Evolutionary conservation across 2,329 filamentous ascomycete species (phyloP).

Genomic region (Aspergillus glaucus): DNA sequence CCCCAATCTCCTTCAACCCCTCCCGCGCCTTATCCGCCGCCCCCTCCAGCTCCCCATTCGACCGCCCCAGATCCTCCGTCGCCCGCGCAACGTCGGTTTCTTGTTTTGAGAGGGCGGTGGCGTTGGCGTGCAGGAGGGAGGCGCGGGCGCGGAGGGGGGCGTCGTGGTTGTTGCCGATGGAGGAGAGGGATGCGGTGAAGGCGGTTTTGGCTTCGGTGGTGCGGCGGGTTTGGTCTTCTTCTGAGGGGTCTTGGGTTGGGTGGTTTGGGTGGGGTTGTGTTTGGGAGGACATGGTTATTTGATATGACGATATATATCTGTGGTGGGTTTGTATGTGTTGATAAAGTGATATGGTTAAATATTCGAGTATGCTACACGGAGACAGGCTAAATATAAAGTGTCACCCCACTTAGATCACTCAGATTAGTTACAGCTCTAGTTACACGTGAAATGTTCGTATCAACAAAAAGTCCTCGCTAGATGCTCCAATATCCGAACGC

Average conservation of each 20-base stretch:
- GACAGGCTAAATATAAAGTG: no score
- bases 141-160: conserved; percentile 49
- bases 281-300: no score
- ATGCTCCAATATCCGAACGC: no score
- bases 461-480: no score
- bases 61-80: conserved; percentile 46
- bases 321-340: no score
- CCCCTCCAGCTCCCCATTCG: conserved; percentile 50
- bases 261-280: not conserved
- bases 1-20: conserved; percentile 57
- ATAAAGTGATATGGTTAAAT: not conserved
- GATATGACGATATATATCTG: no score
- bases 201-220: conserved; percentile 39
- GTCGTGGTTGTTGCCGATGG: conserved; percentile 45
- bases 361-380: no score
- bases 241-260: conserved; percentile 2
- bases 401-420: no score
- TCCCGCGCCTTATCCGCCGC: conserved; percentile 49
- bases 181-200: conserved; percentile 40
- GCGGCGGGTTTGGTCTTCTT: conserved; percentile 17
- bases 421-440: no score
- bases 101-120: conserved; percentile 48
- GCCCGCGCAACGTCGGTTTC: conserved; percentile 47
- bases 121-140: conserved; percentile 51
- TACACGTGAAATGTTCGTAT: no score